A percentile compares a stretch with the other conserved stretches of the same genome.
phyloP scores from a whole-genome alignment of 257 asterid genomes.

The Lavandula angustifolia region DNA sequence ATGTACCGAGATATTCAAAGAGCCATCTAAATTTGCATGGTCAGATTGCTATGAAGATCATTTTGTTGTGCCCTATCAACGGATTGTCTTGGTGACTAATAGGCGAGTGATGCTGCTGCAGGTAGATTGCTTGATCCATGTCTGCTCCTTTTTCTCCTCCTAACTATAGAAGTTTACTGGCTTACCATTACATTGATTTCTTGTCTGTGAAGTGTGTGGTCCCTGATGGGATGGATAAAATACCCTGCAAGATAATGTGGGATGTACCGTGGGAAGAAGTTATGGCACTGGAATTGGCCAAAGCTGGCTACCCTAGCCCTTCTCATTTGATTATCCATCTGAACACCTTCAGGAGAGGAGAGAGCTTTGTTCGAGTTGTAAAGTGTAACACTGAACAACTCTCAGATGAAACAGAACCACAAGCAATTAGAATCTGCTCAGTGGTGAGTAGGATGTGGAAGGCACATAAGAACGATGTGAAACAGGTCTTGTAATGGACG shows the following conservation, averaged over 20 bases:
- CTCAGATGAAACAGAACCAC: slow-evolving; percentile 66
- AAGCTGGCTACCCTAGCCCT: slow-evolving; percentile 73
- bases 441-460: slow-evolving; percentile 75
- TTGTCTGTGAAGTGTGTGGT: slow-evolving; percentile 59
- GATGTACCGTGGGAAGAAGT: slow-evolving; percentile 95
- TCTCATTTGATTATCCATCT: slow-evolving; percentile 89
- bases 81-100: slow-evolving; percentile 85
- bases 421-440: slow-evolving; percentile 73
- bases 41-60: slow-evolving; percentile 85
- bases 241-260: slow-evolving; percentile 97
- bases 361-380: slow-evolving; percentile 86
- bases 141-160: slow-evolving; percentile 21
- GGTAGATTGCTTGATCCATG: slow-evolving; percentile 42
- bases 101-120: slow-evolving; percentile 86
- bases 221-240: slow-evolving; percentile 78
- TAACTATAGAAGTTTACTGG: slow-evolving; percentile 4
- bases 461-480: slow-evolving; percentile 48
- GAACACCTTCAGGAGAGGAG: slow-evolving; percentile 72
- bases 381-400: slow-evolving; percentile 75
- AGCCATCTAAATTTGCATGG: slow-evolving; percentile 97
- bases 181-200: slow-evolving; percentile 28
- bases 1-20: slow-evolving; percentile 94
- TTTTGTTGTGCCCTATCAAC: slow-evolving; percentile 79
- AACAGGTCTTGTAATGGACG: slow-evolving; percentile 49
- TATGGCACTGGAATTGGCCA: slow-evolving; percentile 87